These are phyloP conservation scores for Primulina tabacum DNA, from an alignment of 257 asterid species.

Conservation along the genomic window DNA sequence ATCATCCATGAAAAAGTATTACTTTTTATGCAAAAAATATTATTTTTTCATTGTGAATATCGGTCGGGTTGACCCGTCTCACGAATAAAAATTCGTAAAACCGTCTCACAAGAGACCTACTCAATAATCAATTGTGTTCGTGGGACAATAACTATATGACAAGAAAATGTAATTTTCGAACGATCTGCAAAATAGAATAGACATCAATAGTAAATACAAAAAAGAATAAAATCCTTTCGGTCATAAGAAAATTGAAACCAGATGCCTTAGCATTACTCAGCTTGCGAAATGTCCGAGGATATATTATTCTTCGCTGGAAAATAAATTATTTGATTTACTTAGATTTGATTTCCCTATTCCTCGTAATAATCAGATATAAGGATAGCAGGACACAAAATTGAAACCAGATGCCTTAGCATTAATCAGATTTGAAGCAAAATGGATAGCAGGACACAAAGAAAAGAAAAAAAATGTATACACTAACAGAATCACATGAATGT, in stretches of 20 bases:
- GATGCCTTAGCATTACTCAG: background rate
- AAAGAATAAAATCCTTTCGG: background rate
- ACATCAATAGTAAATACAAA: background rate
- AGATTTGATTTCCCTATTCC: background rate
- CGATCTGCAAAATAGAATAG: too few species aligned
- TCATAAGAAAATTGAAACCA: background rate
- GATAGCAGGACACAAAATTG: slow-evolving; percentile 22
- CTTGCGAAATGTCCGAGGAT: too few species aligned
- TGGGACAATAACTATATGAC: background rate
- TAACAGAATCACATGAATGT: slow-evolving; percentile 43
- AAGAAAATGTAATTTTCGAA: background rate
- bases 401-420: too few species aligned
- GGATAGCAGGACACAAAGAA: slow-evolving; percentile 19
- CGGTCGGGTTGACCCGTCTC: too few species aligned
- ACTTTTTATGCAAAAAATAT: too few species aligned
- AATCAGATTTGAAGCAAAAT: slow-evolving; percentile 23
- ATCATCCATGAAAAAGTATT: too few species aligned
- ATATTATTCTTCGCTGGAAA: background rate
- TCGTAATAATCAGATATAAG: background rate
- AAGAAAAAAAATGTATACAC: background rate
- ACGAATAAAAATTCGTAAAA: too few species aligned
- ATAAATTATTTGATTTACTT: too few species aligned
- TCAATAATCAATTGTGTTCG: background rate
- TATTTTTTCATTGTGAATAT: too few species aligned
- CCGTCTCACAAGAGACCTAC: too few species aligned